phyloP scores from a whole-genome alignment of 176 grass and related monocot genomes.

The Aegilops tauschii region DNA sequence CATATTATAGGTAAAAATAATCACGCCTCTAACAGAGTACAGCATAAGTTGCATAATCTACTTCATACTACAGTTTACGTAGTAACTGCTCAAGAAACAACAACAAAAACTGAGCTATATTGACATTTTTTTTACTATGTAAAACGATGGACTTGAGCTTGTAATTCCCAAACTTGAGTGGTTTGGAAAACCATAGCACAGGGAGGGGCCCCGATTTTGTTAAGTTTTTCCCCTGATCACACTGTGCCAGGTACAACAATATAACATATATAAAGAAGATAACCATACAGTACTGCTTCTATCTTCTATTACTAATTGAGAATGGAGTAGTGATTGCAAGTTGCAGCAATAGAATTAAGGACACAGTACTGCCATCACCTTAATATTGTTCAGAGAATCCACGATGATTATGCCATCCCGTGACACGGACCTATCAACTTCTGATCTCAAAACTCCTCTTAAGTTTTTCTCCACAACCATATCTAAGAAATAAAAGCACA shows the following conservation, averaged over 20 bases:
- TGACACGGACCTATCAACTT: conserved; percentile 90
- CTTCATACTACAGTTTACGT: neutral
- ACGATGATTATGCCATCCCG: conserved; percentile 79
- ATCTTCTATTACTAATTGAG: neutral
- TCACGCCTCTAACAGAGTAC: neutral
- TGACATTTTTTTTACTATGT: neutral
- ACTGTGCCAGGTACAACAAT: neutral
- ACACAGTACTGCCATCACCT: conserved; percentile 42
- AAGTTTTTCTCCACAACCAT: conserved; percentile 93
- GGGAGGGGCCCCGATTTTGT: neutral
- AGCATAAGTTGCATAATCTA: neutral
- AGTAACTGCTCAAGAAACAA: neutral
- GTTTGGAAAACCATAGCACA: neutral
- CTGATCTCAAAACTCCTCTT: conserved; percentile 87
- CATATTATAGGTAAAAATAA: conserved; percentile 7
- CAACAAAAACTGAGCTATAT: neutral
- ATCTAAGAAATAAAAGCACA: conserved; percentile 44
- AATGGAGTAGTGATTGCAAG: neutral
- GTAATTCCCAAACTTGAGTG: neutral
- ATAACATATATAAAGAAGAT: neutral
- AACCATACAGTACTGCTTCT: neutral
- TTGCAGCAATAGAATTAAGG: neutral
- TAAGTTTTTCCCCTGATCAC: neutral
- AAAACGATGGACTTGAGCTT: neutral
- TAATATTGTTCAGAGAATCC: conserved; percentile 95